Conservation (phyloP, 805 yeast genomes). For the Hemisphaericaspora nanyangensis region DNA sequence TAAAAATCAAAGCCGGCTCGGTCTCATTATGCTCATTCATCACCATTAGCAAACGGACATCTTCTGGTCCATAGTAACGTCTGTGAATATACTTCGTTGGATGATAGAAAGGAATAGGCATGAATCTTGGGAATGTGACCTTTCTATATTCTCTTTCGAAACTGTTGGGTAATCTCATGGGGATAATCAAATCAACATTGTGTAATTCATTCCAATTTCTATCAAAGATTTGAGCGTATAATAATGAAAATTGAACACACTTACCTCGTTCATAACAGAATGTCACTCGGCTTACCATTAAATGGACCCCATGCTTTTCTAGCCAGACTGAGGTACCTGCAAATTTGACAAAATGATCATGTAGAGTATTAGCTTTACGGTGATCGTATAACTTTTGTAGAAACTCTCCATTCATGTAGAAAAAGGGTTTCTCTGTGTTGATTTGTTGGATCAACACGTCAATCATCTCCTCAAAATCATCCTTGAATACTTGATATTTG, state of each 20-base stretch:
- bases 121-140: conserved; percentile 12
- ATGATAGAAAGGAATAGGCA: conserved; percentile 13
- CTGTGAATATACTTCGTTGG: conserved; percentile 5
- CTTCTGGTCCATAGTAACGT: conserved; percentile 24
- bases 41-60: conserved; percentile 20
- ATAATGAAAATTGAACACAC: conserved; percentile 21
- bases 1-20: conserved; percentile 10
- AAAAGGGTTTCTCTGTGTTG: conserved; percentile 4
- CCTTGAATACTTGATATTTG: background rate
- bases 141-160: conserved; percentile 5
- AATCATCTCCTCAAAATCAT: conserved; percentile 7
- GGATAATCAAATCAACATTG: conserved; percentile 21
- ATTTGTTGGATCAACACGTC: conserved; percentile 3
- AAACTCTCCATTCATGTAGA: conserved; percentile 1
- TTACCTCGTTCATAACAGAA: conserved; percentile 19
- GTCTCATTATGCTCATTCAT: conserved; percentile 17
- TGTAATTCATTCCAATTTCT: conserved; percentile 19
- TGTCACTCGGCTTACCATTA: conserved; percentile 26
- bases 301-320: conserved; percentile 29
- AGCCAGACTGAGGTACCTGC: conserved; percentile 32
- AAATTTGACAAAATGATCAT: conserved; percentile 26
- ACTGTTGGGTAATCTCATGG: conserved; percentile 11
- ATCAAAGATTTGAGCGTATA: conserved; percentile 20
- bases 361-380: conserved; percentile 7
- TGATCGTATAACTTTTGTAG: conserved; percentile 8